A percentile compares a stretch with the other conserved stretches of the same genome.
Conservation (phyloP, 768 basidiomycete species). For the Candolleomyces efflorescens region DNA sequence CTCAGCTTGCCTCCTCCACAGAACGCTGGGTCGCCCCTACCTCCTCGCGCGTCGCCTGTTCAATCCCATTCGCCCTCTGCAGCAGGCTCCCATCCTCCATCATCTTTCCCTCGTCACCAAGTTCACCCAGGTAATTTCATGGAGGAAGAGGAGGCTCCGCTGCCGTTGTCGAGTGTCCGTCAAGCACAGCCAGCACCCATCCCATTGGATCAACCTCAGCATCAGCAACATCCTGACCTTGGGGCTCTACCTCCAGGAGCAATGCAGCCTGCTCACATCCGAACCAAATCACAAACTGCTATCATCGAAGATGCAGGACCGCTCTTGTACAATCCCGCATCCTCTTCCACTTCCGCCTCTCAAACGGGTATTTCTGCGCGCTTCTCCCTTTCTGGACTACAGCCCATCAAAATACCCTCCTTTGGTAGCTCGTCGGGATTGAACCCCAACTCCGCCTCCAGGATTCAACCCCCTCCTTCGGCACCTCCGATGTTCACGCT, state of each 20-base stretch:
- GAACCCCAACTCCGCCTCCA: neutral
- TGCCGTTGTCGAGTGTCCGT: slow-evolving; percentile 17
- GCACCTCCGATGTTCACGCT: slow-evolving; percentile 19
- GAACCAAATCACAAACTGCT: slow-evolving; percentile 81
- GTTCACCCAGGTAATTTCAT: neutral
- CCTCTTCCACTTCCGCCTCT: slow-evolving; percentile 13
- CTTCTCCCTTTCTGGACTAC: slow-evolving; percentile 11
- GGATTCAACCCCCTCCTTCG: slow-evolving; percentile 1
- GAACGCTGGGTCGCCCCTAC: neutral
- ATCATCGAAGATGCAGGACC: slow-evolving; percentile 65
- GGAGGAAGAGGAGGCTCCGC: slow-evolving; percentile 11
- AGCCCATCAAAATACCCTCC: neutral
- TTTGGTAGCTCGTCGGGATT: slow-evolving; percentile 5
- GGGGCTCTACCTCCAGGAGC: slow-evolving; percentile 53
- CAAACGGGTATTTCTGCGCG: slow-evolving; percentile 12
- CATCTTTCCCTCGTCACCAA: neutral
- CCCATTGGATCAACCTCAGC: neutral
- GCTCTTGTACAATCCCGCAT: slow-evolving; percentile 16
- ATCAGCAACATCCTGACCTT: slow-evolving; percentile 23
- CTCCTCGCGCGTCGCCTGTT: neutral
- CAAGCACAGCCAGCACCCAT: neutral
- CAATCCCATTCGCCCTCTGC: neutral
- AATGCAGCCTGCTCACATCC: slow-evolving; percentile 59
- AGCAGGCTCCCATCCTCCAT: neutral
- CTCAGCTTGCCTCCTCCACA: neutral